A percentile compares a stretch with the other conserved stretches of the same genome.
Conservation (phyloP, 441 rosid genomes). For the Croton laevigatus region DNA sequence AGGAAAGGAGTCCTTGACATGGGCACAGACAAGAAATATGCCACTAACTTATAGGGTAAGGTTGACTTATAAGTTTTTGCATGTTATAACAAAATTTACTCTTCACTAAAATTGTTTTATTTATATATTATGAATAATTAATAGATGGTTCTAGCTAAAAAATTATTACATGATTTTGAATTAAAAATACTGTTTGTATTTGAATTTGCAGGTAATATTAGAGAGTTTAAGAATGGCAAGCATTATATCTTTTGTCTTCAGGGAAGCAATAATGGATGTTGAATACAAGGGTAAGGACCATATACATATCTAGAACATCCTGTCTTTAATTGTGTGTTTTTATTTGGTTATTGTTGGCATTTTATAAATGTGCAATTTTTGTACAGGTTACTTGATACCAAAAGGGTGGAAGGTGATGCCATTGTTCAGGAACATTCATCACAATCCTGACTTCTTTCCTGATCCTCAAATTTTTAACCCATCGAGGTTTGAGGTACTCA, state of each 20-base stretch:
- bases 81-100: no score
- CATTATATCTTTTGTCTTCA: slow-evolving; percentile 88
- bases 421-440: slow-evolving; percentile 87
- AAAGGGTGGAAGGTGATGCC: slow-evolving; percentile 99
- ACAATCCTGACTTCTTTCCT: slow-evolving; percentile 65
- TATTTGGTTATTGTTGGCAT: background rate
- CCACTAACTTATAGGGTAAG: slow-evolving; percentile 63
- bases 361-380: background rate
- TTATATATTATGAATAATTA: no score
- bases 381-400: slow-evolving; percentile 76
- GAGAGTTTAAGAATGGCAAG: slow-evolving; percentile 94
- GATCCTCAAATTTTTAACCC: slow-evolving; percentile 76
- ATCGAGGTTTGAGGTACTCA: slow-evolving; percentile 83
- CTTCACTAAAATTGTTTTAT: no score
- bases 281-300: slow-evolving; percentile 67
- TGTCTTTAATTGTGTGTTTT: background rate
- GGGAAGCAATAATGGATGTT: slow-evolving; percentile 90
- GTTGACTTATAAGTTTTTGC: no score
- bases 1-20: slow-evolving; percentile 52
- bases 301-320: slow-evolving; percentile 18
- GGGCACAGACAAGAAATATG: slow-evolving; percentile 82
- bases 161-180: background rate
- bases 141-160: background rate
- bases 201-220: slow-evolving; percentile 49
- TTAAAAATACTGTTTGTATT: background rate